Conservation (phyloP, 768 basidiomycete species). For the Russula sp. region DNA sequence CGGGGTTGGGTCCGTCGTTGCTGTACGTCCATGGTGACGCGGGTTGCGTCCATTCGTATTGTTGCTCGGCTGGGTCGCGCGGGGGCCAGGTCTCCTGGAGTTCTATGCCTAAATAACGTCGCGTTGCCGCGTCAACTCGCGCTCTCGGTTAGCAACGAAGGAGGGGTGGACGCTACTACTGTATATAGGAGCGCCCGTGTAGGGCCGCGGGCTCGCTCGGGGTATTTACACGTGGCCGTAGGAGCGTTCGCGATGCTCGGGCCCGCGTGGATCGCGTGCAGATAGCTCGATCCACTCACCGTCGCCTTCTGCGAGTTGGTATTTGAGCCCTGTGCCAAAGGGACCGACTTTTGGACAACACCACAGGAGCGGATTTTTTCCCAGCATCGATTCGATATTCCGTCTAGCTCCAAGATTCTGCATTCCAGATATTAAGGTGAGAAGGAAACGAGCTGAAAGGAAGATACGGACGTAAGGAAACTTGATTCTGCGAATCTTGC, state of each 20-base stretch:
- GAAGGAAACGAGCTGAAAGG: background rate
- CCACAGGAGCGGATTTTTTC: slow-evolving; percentile 71
- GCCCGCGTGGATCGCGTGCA: background rate
- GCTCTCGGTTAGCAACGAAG: background rate
- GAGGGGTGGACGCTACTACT: background rate
- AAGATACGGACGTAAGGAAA: slow-evolving; percentile 77
- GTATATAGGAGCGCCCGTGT: background rate
- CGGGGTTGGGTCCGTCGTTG: slow-evolving; percentile 69
- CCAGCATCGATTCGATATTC: slow-evolving; percentile 77
- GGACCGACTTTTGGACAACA: slow-evolving; percentile 62
- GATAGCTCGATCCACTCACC: slow-evolving; percentile 65
- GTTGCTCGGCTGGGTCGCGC: slow-evolving; percentile 46
- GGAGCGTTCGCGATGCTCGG: background rate
- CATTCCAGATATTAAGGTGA: slow-evolving; percentile 15
- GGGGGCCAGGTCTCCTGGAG: slow-evolving; percentile 58
- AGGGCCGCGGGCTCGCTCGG: slow-evolving; percentile 6
- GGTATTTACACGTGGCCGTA: slow-evolving; percentile 1
- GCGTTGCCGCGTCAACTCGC: background rate
- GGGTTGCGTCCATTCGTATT: slow-evolving; percentile 43
- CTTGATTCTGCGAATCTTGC: slow-evolving; percentile 84
- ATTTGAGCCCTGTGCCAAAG: slow-evolving; percentile 71
- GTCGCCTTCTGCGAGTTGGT: slow-evolving; percentile 58
- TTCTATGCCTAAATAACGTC: slow-evolving; percentile 9
- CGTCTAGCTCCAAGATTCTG: slow-evolving; percentile 73
- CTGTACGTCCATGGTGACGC: slow-evolving; percentile 84